phyloP scores from a whole-genome alignment of 345 rosid species.

The Raphanus sativus region DNA sequence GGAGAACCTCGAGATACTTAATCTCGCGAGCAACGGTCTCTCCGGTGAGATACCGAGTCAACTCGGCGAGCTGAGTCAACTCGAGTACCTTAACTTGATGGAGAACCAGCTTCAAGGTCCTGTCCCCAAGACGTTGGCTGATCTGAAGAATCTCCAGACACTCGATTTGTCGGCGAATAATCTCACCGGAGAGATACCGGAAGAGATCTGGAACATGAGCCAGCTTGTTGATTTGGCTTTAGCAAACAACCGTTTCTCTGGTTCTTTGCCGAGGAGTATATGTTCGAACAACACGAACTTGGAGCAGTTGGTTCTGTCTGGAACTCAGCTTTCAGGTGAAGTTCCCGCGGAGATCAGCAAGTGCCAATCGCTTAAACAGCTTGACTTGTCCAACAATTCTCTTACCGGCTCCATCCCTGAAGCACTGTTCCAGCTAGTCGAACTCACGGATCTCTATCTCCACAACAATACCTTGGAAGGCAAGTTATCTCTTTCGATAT shows the following conservation, averaged over 20 bases:
- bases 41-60: conserved; percentile 70
- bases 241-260: conserved; percentile 61
- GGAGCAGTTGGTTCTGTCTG: conserved; percentile 54
- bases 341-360: conserved; percentile 62
- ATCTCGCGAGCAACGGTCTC: conserved; percentile 66
- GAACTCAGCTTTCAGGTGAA: conserved; percentile 59
- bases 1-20: conserved; percentile 52
- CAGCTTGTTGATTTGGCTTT: conserved; percentile 60
- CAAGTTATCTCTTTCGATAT: conserved; percentile 55
- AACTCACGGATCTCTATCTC: conserved; percentile 68
- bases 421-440: conserved; percentile 49
- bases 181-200: conserved; percentile 72
- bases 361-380: conserved; percentile 62
- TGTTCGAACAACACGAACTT: conserved; percentile 61
- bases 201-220: conserved; percentile 68
- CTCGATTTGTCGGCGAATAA: conserved; percentile 71
- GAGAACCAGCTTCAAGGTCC: conserved; percentile 66
- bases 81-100: conserved; percentile 61
- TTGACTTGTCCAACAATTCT: conserved; percentile 79
- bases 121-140: conserved; percentile 57
- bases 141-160: conserved; percentile 51
- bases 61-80: conserved; percentile 62
- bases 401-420: conserved; percentile 68
- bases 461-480: conserved; percentile 90
- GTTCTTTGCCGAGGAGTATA: conserved; percentile 50